Percentiles rank a stretch among this genome's conserved stretches.
Evolutionary conservation across 805 yeast genomes (phyloP).

Genomic region (Metschnikowia peoriensis): DNA sequence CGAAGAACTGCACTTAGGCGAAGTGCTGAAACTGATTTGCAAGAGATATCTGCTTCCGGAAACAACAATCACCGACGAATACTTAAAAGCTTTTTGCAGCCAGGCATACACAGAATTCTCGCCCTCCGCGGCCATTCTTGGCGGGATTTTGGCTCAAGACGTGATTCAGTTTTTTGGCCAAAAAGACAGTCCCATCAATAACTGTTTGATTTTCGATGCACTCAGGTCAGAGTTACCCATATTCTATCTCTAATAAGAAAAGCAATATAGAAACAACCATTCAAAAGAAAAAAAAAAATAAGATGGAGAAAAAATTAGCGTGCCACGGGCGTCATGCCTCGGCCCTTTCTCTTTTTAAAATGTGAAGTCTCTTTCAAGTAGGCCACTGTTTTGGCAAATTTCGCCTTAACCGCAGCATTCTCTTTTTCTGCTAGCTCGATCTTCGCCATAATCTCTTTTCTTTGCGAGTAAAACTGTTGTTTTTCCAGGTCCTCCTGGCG

Average conservation of each 20-base stretch:
- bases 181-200: slow-evolving; percentile 78
- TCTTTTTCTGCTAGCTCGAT: slow-evolving; percentile 25
- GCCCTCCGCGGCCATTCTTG: slow-evolving; percentile 83
- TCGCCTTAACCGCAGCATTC: slow-evolving; percentile 25
- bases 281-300: too few species aligned
- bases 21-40: slow-evolving; percentile 26
- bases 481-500: slow-evolving; percentile 23
- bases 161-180: slow-evolving; percentile 77
- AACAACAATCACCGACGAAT: slow-evolving; percentile 42
- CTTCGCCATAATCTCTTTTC: slow-evolving; percentile 15
- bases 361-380: slow-evolving; percentile 41
- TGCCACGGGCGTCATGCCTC: slow-evolving; percentile 32
- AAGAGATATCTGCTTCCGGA: slow-evolving; percentile 39
- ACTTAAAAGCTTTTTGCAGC: slow-evolving; percentile 38
- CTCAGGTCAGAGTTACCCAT: slow-evolving; percentile 72
- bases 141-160: slow-evolving; percentile 90
- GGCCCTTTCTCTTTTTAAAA: slow-evolving; percentile 40
- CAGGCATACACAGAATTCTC: slow-evolving; percentile 67
- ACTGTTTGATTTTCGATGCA: slow-evolving; percentile 76
- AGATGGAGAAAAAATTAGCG: neutral
- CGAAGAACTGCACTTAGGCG: slow-evolving; percentile 29
- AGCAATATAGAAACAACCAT: too few species aligned
- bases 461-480: slow-evolving; percentile 22
- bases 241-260: slow-evolving; percentile 30
- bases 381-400: slow-evolving; percentile 32